Percentiles rank a stretch among this genome's conserved stretches.
Conservation (phyloP, 148 eudicot species). For the Rhododendron ovatum region DNA sequence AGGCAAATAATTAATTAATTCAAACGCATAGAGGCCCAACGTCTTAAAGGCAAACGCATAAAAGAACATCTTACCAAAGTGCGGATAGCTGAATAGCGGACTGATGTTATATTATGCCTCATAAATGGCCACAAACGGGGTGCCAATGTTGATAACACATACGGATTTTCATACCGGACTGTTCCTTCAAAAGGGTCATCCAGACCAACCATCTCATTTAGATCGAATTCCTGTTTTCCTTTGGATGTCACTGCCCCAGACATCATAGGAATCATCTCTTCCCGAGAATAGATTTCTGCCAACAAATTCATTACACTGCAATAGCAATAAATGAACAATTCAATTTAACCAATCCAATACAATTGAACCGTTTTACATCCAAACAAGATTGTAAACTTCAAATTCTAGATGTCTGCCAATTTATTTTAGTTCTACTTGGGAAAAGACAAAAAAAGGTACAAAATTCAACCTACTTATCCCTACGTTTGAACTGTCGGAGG, state of each 20-base stretch:
- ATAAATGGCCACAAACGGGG: slow-evolving; percentile 99
- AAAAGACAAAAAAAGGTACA: background rate
- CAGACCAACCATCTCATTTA: slow-evolving; percentile 50
- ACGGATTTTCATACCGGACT: slow-evolving; percentile 52
- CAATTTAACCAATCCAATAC: background rate
- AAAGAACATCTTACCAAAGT: slow-evolving; percentile 43
- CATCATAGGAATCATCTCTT: slow-evolving; percentile 78
- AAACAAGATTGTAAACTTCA: background rate
- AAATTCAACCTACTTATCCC: background rate
- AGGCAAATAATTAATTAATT: background rate
- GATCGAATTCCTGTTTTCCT: slow-evolving; percentile 57
- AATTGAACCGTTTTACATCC: background rate
- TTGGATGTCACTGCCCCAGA: slow-evolving; percentile 36
- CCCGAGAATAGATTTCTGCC: slow-evolving; percentile 96
- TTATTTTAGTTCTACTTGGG: background rate
- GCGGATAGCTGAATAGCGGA: slow-evolving; percentile 95
- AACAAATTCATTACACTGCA: slow-evolving; percentile 96
- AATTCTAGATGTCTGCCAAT: background rate
- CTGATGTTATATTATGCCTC: slow-evolving; percentile 96
- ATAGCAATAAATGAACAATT: slow-evolving; percentile 1
- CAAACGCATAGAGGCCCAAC: background rate
- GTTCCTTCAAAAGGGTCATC: slow-evolving; percentile 51
- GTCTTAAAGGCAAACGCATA: background rate
- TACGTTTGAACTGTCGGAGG: background rate
- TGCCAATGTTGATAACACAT: slow-evolving; percentile 72